Base-by-base conservation (phyloP, 1,139 yeast genomes). In the Debaryomyces fabryi region DNA sequence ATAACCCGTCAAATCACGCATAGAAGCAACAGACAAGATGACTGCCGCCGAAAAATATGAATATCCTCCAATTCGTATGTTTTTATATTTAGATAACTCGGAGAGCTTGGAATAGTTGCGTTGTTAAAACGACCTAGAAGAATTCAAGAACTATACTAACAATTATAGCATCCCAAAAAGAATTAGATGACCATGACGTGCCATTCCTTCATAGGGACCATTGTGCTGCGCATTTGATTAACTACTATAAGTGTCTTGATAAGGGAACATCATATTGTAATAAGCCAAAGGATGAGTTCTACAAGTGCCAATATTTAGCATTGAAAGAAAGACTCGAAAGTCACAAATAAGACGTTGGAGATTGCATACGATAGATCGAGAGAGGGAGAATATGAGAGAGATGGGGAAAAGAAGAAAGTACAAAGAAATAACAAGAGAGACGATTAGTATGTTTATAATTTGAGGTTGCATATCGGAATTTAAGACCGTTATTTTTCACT, bases 181-280 rank as follows among this genome's bases (percentile, higher is more conserved):
- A 74, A 51, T 67, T 76, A 63, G 80, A 76, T 54, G 72, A 66
- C 36, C 62, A 69, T 50, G 69, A 74, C 47, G 78, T 76, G 36
- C 80, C 81, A 15, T 75, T 75, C 59, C 63, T 71, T 53, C 64
- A 76, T 63, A 71, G 81, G 65, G 81, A 76, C 59, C 69, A 65
- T 51, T 76, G 81, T 64, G 80, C 81, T 41, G 69, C 76, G 44
- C 78, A 67, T 54, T 70, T 74, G 57, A 75, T 76, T 52, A 64
- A 67, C 48, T 76, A 76, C 64, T 76, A 72, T 59, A 69, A 74
- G 54, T 76, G 81, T 58, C 74, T 76, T 49, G 74, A 72, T 56
- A 75, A 74, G 58, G 81, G 80, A 2, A 71, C 74, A 16, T 70
- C 78, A 2, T 76, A 69, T 59, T 76, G 81, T 52, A 57, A 62